These are phyloP conservation scores for Monoraphidium neglectum DNA, from an alignment of 139 green algal species.

Conservation along the genomic window DNA sequence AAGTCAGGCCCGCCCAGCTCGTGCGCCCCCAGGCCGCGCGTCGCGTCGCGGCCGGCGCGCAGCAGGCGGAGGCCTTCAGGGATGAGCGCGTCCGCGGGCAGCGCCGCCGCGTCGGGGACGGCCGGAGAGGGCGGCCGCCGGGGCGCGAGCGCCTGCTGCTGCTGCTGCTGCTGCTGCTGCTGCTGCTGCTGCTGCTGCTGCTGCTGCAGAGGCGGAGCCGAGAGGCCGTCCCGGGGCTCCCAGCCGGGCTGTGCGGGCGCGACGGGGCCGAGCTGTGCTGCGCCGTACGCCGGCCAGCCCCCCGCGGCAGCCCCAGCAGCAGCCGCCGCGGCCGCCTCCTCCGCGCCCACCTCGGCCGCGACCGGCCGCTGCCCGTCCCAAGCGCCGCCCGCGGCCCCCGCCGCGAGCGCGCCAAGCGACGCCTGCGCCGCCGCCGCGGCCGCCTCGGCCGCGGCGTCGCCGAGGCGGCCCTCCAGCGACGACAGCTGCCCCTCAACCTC, in stretches of 20 bases:
- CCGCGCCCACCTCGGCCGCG: neutral
- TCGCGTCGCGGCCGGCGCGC: slow-evolving; percentile 20
- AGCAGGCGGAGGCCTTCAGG: slow-evolving; percentile 20
- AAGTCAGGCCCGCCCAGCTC: slow-evolving; percentile 4
- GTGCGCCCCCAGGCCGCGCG: slow-evolving; percentile 9
- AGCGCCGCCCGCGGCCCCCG: neutral
- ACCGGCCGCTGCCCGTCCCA: neutral
- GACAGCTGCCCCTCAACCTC: neutral
- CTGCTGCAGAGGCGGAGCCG: neutral
- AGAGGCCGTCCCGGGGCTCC: no score
- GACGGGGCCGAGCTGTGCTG: no score
- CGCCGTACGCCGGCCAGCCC: no score
- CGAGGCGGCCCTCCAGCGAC: no score
- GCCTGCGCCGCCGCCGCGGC: neutral
- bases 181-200: slow-evolving; percentile 8
- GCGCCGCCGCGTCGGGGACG: neutral
- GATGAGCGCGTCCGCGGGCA: slow-evolving; percentile 8
- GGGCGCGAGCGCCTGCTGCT: neutral
- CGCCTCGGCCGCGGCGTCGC: neutral
- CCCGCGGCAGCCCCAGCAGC: no score
- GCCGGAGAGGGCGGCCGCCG: neutral
- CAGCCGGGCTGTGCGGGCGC: no score
- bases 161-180: slow-evolving; percentile 5
- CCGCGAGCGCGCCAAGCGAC: neutral
- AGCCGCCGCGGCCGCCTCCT: no score